Base-by-base conservation (phyloP, 78 protist genomes). In the Tieghemostelium lacteum region DNA sequence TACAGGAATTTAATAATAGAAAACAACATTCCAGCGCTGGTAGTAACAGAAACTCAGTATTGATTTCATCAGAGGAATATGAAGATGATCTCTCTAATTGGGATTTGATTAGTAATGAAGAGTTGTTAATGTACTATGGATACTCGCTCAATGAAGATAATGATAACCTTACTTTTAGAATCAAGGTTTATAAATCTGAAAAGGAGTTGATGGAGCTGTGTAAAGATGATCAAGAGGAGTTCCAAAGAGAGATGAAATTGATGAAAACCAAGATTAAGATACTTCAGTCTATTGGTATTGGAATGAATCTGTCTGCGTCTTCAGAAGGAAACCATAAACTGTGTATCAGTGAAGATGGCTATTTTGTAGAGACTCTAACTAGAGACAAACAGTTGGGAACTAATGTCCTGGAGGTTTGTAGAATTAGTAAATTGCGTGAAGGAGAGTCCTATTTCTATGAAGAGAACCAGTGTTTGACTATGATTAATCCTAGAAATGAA, bases 381-480 rank as follows among this genome's bases (percentile, higher is more conserved):
- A 45, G 65, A 49, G 91, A 83, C 34, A 83, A 83, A 55, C 33
- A 31, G 28, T 50, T 83, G 1, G 91, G 91, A 12, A 58, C 58
- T 50, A 83, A 83, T 40, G 28, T 83, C 28, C 42, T 83, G 19
- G 91, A 83, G 16, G 31, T 83, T 22, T 50, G 64, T 10, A 69
- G 91, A 49, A 52, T 83, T 19, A 54, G 78, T 34, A 83, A 83
- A 36, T 19, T 83, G 6, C 61, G 91, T 28, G 91, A 83, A 63
- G 6, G 33, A 1, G 91, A 83, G 58, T 24, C 70, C 24, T 83
- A 83, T 45, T 83, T 83, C 34, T 83, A 83, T 42, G 91, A 83
- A 58, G 55, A 58, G 10, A 78, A 66, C 5, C 91, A 83, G 52
- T 83, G 75, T 20, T 39, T 36, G 22, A 67, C 57, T 8, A 36